A percentile compares a stretch with the other conserved stretches of the same genome.
Evolutionary conservation across 176 grass and related monocot species (phyloP).

Genomic region (Oryza nivara): DNA sequence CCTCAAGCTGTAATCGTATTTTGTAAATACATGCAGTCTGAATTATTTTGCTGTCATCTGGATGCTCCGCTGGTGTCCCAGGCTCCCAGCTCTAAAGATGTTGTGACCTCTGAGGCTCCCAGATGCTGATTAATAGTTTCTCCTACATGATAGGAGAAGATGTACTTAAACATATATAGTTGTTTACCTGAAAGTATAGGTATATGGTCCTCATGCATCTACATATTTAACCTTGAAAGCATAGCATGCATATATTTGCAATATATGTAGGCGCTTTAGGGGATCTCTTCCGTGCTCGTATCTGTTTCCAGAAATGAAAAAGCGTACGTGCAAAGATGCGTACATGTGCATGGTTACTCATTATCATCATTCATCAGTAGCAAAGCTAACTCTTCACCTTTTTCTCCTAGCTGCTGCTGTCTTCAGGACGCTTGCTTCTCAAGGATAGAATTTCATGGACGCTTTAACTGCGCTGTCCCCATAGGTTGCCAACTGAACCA

Average conservation of each 20-base stretch:
- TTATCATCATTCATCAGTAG: not conserved
- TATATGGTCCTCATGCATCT: too few relatives aligned
- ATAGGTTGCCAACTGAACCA: not conserved
- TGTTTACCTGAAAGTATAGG: not conserved
- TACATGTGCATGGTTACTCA: too few relatives aligned
- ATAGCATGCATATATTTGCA: not conserved
- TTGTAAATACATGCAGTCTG: not conserved
- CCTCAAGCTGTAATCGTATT: not conserved
- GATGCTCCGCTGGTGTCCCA: too few relatives aligned
- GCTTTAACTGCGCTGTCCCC: not conserved
- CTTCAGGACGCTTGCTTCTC: slow-evolving; percentile 16
- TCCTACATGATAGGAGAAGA: not conserved
- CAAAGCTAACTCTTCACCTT: not conserved
- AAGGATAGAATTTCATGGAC: slow-evolving; percentile 14
- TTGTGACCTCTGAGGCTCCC: not conserved
- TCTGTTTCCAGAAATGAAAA: slow-evolving; percentile 1
- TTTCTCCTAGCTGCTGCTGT: not conserved
- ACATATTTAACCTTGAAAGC: not conserved
- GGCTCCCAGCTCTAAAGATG: too few relatives aligned
- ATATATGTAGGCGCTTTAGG: too few relatives aligned
- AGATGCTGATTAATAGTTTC: not conserved
- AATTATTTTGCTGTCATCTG: not conserved
- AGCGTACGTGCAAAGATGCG: not conserved
- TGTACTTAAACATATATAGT: not conserved
- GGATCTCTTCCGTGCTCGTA: slow-evolving; percentile 29